Conservation (phyloP, 352 stramenopile genomes). For the Saprolegnia diclina region DNA sequence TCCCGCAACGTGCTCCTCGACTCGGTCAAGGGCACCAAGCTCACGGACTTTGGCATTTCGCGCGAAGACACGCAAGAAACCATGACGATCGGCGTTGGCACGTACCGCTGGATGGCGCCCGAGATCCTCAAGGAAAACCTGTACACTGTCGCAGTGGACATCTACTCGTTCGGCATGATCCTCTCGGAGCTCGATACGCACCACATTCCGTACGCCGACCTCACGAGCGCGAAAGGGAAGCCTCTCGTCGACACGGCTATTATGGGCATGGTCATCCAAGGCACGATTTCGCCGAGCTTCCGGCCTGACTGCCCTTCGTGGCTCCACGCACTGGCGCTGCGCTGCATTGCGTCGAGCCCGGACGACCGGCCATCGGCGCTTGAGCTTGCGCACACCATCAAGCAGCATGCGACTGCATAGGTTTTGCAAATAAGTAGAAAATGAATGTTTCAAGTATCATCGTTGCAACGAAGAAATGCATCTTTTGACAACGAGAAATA, state of each 20-base stretch:
- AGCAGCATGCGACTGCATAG: neutral
- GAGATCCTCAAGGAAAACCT: slow-evolving; percentile 56
- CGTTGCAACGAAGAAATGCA: too few species aligned
- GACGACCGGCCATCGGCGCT: neutral
- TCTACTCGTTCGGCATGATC: slow-evolving; percentile 55
- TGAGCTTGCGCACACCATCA: neutral
- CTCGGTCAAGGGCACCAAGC: slow-evolving; percentile 16
- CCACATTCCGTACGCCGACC: slow-evolving; percentile 44
- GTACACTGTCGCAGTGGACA: slow-evolving; percentile 53
- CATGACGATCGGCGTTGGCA: slow-evolving; percentile 62
- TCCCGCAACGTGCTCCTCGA: slow-evolving; percentile 23
- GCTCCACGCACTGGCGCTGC: neutral
- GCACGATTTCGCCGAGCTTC: slow-evolving; percentile 6
- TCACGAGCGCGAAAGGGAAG: neutral
- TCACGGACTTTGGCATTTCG: slow-evolving; percentile 23
- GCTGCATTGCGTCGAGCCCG: neutral
- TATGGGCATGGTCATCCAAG: slow-evolving; percentile 5
- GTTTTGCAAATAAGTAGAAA: neutral
- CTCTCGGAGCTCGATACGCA: slow-evolving; percentile 58
- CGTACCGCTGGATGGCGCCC: slow-evolving; percentile 62
- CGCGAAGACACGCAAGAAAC: slow-evolving; percentile 21
- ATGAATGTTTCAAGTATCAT: neutral
- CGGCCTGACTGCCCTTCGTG: neutral
- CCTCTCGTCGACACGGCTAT: slow-evolving; percentile 19
- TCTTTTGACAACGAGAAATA: too few species aligned